phyloP scores from a whole-genome alignment of 306 rosid species.

The Betula pendula region DNA sequence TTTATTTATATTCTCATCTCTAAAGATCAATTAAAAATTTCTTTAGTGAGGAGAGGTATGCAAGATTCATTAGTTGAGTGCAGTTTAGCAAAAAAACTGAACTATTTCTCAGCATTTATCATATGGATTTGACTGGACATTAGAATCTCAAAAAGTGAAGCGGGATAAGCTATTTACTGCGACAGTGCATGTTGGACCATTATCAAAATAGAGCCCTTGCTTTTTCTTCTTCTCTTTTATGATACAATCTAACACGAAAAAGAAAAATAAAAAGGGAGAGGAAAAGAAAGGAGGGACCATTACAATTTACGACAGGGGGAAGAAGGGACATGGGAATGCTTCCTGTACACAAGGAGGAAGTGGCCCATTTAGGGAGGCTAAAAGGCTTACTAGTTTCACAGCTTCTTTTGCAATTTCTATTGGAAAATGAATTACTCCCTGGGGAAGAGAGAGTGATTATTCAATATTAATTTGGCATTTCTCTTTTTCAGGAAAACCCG shows the following conservation, averaged over 20 bases:
- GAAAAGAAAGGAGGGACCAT: too few relatives aligned
- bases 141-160: too few relatives aligned
- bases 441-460: not conserved
- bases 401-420: not conserved
- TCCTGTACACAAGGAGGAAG: too few relatives aligned
- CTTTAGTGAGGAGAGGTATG: not conserved
- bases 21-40: not conserved
- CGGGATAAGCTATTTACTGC: too few relatives aligned
- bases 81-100: not conserved
- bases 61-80: not conserved
- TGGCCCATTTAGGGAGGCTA: not conserved
- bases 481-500: conserved; percentile 74
- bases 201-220: not conserved
- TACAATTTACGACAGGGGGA: too few relatives aligned
- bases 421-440: not conserved
- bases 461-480: conserved; percentile 16
- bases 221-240: too few relatives aligned
- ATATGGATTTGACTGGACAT: not conserved
- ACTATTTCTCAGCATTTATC: not conserved
- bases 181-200: too few relatives aligned
- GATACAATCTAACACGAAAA: too few relatives aligned
- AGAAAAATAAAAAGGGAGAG: too few relatives aligned
- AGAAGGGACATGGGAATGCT: too few relatives aligned
- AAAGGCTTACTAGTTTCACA: not conserved
- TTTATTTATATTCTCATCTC: too few relatives aligned